phyloP scores from a whole-genome alignment of 2,329 filamentous ascomycete species.

The Endothia cerciana region DNA sequence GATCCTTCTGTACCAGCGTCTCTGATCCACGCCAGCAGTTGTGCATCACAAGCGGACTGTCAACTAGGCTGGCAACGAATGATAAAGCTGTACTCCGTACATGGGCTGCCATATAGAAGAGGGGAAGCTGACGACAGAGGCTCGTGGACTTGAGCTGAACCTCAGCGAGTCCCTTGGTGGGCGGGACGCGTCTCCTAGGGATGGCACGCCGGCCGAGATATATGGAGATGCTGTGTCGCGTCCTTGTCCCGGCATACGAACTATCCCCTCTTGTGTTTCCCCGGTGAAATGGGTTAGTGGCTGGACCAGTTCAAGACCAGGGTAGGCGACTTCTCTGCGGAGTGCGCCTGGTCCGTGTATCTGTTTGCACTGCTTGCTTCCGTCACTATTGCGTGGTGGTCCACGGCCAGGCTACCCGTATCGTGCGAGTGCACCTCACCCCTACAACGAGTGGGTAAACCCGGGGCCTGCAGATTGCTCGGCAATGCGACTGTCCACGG shows the following conservation, averaged over 20 bases:
- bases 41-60: slow-evolving; percentile 10
- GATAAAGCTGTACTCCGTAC: background rate
- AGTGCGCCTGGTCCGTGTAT: slow-evolving; percentile 15
- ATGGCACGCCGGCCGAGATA: slow-evolving; percentile 15
- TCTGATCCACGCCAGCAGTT: slow-evolving; percentile 5
- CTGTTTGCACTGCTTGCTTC: slow-evolving; percentile 20
- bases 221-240: slow-evolving; percentile 10
- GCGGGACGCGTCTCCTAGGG: background rate
- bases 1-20: slow-evolving; percentile 8
- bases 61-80: slow-evolving; percentile 18
- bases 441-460: background rate
- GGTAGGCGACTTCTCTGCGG: slow-evolving; percentile 14
- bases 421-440: slow-evolving; percentile 13
- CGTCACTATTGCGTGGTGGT: slow-evolving; percentile 16
- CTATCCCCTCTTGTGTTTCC: slow-evolving; percentile 6
- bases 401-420: background rate
- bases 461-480: background rate
- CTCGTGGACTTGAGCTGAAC: slow-evolving; percentile 12
- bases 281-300: background rate
- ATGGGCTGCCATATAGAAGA: slow-evolving; percentile 13
- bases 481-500: slow-evolving; percentile 4
- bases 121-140: slow-evolving; percentile 6
- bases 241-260: background rate
- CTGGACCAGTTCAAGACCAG: slow-evolving; percentile 6
- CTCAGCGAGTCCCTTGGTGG: background rate